Evolutionary conservation across 805 yeast species (phyloP), one percentile per base, ranked within the genome.

Genomic region (Nakazawaea pomicola): DNA sequence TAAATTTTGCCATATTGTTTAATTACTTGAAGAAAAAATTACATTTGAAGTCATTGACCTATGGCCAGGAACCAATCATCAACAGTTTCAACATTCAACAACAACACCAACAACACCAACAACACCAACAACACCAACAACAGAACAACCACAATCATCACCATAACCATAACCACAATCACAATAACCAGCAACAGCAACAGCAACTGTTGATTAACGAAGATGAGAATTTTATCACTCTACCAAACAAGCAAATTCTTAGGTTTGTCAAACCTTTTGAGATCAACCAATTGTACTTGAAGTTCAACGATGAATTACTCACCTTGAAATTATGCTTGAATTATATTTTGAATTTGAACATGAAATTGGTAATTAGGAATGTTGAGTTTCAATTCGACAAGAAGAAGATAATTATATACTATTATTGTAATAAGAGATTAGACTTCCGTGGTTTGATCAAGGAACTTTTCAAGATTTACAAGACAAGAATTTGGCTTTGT

Each of bases 321-420:
- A 86, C 91, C 2, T 74, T 76, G 46, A 75, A 77, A 46, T 77
- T 85, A 28, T 81, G 89, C 38, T 64, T 71, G 43, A 65, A 76
- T 40, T 63, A 63, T 49, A 67, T 61, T 16, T 49, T 57, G 8
- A 55, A 61, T 15, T 49, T 60, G 44, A 65, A 71, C 41, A 55
- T 72, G 50, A 67, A 68, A 54, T 62, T 85, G 68, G 74, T 75
- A 50, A 71, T 85, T 37, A 67, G 83, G 48, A 84, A 80, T 56
- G 83, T 87, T 1, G 95, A 85, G 58, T 84, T 81, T 59, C 95
- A 85, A 60, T 84, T 82, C 59, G 93, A 85, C 57, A 75, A 84
- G 44, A 82, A 83, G 55, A 85, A 85, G 51, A 67, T 84, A 46
- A 84, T 83, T 6, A 80, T 84, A 50, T 84, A 83, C 59, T 82